phyloP scores from a whole-genome alignment of 306 rosid species.

The Corylus avellana region DNA sequence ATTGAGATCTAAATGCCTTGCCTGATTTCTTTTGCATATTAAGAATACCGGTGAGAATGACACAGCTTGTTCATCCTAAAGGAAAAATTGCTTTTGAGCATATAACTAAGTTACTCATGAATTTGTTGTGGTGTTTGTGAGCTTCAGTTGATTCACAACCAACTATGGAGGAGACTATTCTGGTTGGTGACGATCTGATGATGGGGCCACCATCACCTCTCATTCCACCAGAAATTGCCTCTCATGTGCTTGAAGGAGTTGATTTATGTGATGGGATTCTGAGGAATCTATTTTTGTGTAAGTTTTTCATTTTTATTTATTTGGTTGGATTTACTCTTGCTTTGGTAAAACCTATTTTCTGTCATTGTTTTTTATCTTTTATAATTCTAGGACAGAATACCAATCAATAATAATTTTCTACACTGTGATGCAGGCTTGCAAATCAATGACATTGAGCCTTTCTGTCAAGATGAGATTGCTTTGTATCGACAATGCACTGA shows the following conservation, averaged over 20 bases:
- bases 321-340: neutral
- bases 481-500: constrained; percentile 77
- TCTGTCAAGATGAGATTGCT: constrained; percentile 92
- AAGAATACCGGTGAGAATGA: neutral
- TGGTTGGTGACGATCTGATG: constrained; percentile 97
- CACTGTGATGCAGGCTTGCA: constrained; percentile 68
- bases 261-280: constrained; percentile 85
- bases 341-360: constrained; percentile 12
- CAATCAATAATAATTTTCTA: neutral
- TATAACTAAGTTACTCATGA: neutral
- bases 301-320: constrained; percentile 26
- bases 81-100: neutral
- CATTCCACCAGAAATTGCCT: constrained; percentile 89
- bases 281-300: constrained; percentile 82
- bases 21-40: neutral
- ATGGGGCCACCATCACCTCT: constrained; percentile 89
- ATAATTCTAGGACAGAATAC: too few species aligned
- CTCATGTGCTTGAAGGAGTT: constrained; percentile 90
- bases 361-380: neutral
- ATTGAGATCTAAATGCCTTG: neutral
- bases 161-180: constrained; percentile 88
- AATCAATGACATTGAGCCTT: constrained; percentile 92
- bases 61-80: neutral
- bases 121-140: constrained; percentile 22
- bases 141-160: constrained; percentile 89